phyloP scores from a whole-genome alignment of 2,329 filamentous ascomycete species.

The Botryosphaeria dothidea region DNA sequence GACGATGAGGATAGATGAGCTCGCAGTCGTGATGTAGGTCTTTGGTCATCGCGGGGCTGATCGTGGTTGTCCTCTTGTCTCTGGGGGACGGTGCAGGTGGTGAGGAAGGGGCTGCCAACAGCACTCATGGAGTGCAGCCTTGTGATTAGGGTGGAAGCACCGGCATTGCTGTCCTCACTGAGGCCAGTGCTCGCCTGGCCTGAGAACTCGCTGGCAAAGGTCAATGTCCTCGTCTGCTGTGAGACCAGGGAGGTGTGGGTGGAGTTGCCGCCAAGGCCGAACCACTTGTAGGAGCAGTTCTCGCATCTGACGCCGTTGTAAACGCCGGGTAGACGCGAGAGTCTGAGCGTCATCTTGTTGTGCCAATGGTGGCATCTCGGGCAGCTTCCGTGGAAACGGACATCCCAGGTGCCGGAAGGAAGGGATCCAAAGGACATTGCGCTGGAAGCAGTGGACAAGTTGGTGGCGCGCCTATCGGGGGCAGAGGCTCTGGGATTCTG shows the following conservation, averaged over 20 bases:
- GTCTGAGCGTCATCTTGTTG: slow-evolving; percentile 10
- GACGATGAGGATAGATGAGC: not conserved
- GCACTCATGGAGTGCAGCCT: slow-evolving; percentile 19
- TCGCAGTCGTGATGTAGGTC: not conserved
- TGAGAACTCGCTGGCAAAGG: not conserved
- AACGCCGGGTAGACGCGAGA: slow-evolving; percentile 16
- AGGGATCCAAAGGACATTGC: slow-evolving; percentile 13
- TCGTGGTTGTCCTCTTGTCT: not conserved
- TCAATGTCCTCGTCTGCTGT: slow-evolving; percentile 15
- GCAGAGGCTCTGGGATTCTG: not conserved
- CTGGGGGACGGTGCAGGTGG: slow-evolving; percentile 6
- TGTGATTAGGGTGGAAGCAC: not conserved
- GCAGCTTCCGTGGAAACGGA: slow-evolving; percentile 21
- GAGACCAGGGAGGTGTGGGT: slow-evolving; percentile 21
- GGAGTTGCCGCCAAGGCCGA: slow-evolving; percentile 21
- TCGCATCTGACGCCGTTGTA: slow-evolving; percentile 21
- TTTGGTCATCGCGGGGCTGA: not conserved
- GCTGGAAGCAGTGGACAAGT: not conserved
- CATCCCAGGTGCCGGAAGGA: slow-evolving; percentile 14
- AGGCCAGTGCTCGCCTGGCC: not conserved
- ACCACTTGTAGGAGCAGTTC: slow-evolving; percentile 22
- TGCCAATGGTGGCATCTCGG: slow-evolving; percentile 22
- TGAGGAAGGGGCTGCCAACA: slow-evolving; percentile 18
- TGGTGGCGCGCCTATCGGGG: not conserved
- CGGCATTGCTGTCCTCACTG: not conserved